Base-by-base conservation (phyloP, 495 filamentous ascomycete species). In the Lasiosphaeriaceae sp. region DNA sequence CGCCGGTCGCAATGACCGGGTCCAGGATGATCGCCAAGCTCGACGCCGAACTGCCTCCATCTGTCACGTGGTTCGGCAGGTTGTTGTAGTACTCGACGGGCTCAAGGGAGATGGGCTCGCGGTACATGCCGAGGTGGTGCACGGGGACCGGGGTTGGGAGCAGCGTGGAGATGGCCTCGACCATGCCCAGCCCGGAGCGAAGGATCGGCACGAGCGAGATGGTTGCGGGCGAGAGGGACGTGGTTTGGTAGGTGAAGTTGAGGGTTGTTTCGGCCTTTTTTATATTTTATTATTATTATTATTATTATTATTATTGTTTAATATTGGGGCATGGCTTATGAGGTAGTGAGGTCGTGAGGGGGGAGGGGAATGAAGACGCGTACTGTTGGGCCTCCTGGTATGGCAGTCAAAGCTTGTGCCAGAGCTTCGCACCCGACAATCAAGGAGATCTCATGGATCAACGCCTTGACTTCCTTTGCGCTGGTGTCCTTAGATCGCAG, bases 11-110 rank as follows among this genome's bases (percentile, higher is more conserved):
- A 67, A 97, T 94, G 56, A 97, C 83, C 2, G 93, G 93, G 71
- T 97, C 93, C 1, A 96, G 78, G 17, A 97, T 78, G 62, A 97
- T 84, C 21, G 91, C 90, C 9, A 96, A 76, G 23, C 83, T 79
- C 2, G 82, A 70, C 49, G 55, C 50, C 63, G 21, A 56, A 52
- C 55, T 29, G n/a, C 52, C 55, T 12, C 61, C 57, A 3, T 53
- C 35, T 9, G 63, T 21, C 29, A 69, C 52, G 65, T 90, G 84
- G 71, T 90, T 88, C 35, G 93, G 92, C 19, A 97, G 88, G 73
- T 97, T 97, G 76, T 90, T 97, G 79, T 97, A 97, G 81, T 97
- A 97, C 75, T 97, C 93, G 47, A 97, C 93, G 0, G 93, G 92
- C 50, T 88, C 82, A 24, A 96, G 85, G 35, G 88, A 89, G 57